Evolutionary conservation across 495 filamentous ascomycete species (phyloP), one percentile per base, ranked within the genome.

Genomic region (Pseudomonodictys pantanalensis): DNA sequence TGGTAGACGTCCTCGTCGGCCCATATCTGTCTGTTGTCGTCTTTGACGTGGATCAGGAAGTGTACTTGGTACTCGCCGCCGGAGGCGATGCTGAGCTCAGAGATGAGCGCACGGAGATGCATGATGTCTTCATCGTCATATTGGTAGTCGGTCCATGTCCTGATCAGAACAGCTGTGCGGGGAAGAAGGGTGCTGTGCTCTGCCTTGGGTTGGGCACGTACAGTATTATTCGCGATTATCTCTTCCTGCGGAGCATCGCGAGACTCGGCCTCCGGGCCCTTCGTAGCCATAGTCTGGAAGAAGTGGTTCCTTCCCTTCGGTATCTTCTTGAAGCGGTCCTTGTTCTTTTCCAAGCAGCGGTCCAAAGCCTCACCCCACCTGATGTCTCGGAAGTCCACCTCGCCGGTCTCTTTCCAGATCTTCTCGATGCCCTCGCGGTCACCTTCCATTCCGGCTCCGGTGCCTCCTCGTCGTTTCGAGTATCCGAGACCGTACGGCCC

Each of bases 401-500:
- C 67, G 3, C 60, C 59, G 15, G 68, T 65, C 12, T 82, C 82
- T 30, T 80, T 78, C 89, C 92, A 95, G 24, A 92, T 82, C 20
- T 77, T 75, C 41, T 90, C 86, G 20, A 81, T 78, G 0, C 89
- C 89, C 61, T 90, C 89, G 23, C 78, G 81, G 45, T 96, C 87
- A 29, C 89, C 90, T 60, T 90, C 81, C 67, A 92, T 73, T 9
- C 90, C 92, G 26, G 88, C 83, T 0, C 92, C 92, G 17, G 85
- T 82, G 8, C 93, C 93, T 8, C 93, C 93, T 67, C 80, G 83
- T 59, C 80, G 80, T 17, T 77, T 71, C 20, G 82, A 85, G 65
- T 97, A 97, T 15, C 93, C 93, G 50, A 87, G 83, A 0, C 93
- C 93, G 64, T 98, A 98, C 0, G 92, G 86, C 0, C 91, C 95